These are phyloP conservation scores for Plantago ovata DNA, from an alignment of 257 asterid genomes.

Conservation along the genomic window DNA sequence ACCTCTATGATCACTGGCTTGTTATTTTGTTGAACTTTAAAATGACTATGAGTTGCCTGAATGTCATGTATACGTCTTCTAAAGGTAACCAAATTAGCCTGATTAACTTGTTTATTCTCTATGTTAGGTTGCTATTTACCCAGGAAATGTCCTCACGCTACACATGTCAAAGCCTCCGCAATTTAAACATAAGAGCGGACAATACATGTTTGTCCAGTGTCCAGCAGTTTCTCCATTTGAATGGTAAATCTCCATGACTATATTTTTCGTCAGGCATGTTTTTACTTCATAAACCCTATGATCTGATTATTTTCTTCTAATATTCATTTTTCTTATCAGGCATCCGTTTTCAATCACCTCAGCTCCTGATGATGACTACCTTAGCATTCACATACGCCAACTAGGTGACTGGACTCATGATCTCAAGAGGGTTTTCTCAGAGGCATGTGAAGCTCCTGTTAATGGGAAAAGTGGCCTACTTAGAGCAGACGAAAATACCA, in stretches of 20 bases:
- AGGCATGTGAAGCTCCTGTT: conserved; percentile 74
- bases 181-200: conserved; percentile 82
- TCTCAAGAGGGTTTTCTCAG: conserved; percentile 79
- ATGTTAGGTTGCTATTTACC: conserved; percentile 84
- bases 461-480: conserved; percentile 84
- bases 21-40: neutral
- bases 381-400: conserved; percentile 92
- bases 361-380: conserved; percentile 89
- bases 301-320: neutral
- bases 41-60: no score
- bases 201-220: conserved; percentile 94
- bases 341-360: conserved; percentile 97
- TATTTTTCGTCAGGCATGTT: neutral
- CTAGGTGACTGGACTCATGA: conserved; percentile 96
- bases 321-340: conserved; percentile 30
- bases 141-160: conserved; percentile 80
- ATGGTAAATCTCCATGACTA: conserved; percentile 44
- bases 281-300: neutral
- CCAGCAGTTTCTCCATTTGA: conserved; percentile 96
- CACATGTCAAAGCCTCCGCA: conserved; percentile 97
- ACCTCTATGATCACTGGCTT: neutral
- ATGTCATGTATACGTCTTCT: no score
- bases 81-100: no score
- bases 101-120: neutral
- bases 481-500: conserved; percentile 87